These are phyloP conservation scores for Leptodermis oblonga DNA, from an alignment of 257 asterid species.

Conservation along the genomic window DNA sequence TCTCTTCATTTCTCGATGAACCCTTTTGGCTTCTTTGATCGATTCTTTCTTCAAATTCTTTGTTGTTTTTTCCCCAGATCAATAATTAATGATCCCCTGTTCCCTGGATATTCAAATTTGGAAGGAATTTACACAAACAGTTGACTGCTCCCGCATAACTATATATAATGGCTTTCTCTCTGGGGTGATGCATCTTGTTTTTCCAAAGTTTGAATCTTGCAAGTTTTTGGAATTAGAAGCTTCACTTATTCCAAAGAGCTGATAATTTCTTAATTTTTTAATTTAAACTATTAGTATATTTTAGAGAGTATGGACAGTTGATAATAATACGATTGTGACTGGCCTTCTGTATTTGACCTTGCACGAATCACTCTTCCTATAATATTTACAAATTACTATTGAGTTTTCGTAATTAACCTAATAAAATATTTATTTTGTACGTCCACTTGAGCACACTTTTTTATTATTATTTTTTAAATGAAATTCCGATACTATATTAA, in stretches of 20 bases:
- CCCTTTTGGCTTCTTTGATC: not conserved
- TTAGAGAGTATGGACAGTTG: not conserved
- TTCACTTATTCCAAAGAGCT: constrained; percentile 4
- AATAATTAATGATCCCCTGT: too few species aligned
- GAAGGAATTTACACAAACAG: not conserved
- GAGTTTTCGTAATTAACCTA: too few species aligned
- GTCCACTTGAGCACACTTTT: too few species aligned
- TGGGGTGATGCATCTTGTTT: not conserved
- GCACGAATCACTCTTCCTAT: constrained; percentile 23
- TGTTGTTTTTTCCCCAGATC: not conserved
- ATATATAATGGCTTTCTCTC: too few species aligned
- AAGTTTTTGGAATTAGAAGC: constrained; percentile 10
- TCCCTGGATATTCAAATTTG: too few species aligned
- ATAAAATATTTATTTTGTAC: too few species aligned
- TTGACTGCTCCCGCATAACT: constrained; percentile 1
- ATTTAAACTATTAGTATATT: not conserved
- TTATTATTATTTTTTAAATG: too few species aligned
- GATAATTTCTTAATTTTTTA: not conserved
- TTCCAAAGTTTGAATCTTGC: constrained; percentile 1
- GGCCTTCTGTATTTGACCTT: constrained; percentile 38
- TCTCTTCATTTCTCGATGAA: constrained; percentile 58
- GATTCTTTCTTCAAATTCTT: not conserved
- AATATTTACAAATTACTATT: too few species aligned
- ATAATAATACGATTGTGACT: constrained; percentile 39
- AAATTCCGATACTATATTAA: too few species aligned